Conservation (phyloP, 495 filamentous ascomycete species). For the Penicillium mononematosum region DNA sequence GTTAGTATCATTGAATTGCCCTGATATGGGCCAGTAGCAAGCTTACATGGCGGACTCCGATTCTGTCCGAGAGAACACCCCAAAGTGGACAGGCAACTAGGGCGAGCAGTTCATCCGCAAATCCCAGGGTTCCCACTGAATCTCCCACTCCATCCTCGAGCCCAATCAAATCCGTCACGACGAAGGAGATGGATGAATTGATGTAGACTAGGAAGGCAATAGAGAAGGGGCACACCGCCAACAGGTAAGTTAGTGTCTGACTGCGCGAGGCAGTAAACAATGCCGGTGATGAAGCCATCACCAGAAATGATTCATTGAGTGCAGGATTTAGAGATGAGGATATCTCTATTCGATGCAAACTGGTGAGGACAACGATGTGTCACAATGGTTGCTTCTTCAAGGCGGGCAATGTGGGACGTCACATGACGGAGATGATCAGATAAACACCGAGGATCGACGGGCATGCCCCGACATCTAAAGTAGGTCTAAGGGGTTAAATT, state of each 20-base stretch:
- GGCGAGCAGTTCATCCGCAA: conserved; percentile 91
- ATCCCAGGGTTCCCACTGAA: conserved; percentile 89
- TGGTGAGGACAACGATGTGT: background rate
- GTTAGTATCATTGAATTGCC: background rate
- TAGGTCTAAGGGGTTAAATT: background rate
- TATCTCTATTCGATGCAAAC: background rate
- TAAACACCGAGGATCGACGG: conserved; percentile 17
- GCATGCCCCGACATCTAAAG: background rate
- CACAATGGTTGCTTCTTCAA: conserved; percentile 3
- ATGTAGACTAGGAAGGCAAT: conserved; percentile 98
- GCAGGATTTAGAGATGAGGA: background rate
- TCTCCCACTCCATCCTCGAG: conserved; percentile 75
- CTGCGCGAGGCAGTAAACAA: conserved; percentile 63
- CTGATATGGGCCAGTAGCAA: background rate
- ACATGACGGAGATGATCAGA: conserved; percentile 30
- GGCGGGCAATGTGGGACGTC: conserved; percentile 15
- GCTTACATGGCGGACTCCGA: conserved; percentile 72
- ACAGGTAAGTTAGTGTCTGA: conserved; percentile 81
- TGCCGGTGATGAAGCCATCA: conserved; percentile 38
- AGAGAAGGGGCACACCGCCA: conserved; percentile 88
- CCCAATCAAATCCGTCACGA: conserved; percentile 87
- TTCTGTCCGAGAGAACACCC: conserved; percentile 86
- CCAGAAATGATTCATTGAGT: conserved; percentile 18
- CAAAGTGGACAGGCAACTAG: conserved; percentile 87
- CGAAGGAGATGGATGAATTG: conserved; percentile 89